Percentiles rank a stretch among this genome's conserved stretches.
Evolutionary conservation across 768 basidiomycete species (phyloP).

Genomic region (Naematelia encephala): DNA sequence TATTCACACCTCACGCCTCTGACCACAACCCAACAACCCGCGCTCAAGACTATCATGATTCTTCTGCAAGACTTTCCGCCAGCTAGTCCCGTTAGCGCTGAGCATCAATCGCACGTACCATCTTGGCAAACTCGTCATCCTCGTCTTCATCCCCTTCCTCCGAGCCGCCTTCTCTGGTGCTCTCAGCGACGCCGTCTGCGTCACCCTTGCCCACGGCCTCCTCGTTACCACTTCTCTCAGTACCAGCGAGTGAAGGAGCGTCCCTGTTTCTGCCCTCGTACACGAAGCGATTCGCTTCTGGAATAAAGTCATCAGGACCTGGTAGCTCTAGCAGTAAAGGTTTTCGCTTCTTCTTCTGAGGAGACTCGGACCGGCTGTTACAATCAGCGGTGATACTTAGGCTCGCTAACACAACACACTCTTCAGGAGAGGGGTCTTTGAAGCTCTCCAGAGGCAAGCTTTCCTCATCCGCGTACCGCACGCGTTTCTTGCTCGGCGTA

Average conservation of each 20-base stretch:
- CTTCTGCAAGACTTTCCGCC: constrained; percentile 6
- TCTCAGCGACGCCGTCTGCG: constrained; percentile 27
- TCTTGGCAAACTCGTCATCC: constrained; percentile 23
- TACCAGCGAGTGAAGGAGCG: constrained; percentile 44
- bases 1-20: background rate
- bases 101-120: constrained; percentile 11
- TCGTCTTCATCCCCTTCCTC: constrained; percentile 15
- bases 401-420: constrained; percentile 3
- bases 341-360: constrained; percentile 26
- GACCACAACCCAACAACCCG: background rate
- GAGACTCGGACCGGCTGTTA: background rate
- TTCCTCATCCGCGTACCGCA: constrained; percentile 46
- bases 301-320: constrained; percentile 14
- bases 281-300: constrained; percentile 22
- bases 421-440: constrained; percentile 30
- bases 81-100: background rate
- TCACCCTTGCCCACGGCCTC: constrained; percentile 27
- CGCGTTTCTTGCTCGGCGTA: constrained; percentile 36
- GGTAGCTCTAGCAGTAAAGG: constrained; percentile 27
- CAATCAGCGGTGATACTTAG: background rate
- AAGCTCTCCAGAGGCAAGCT: constrained; percentile 41
- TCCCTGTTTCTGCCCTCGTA: constrained; percentile 52
- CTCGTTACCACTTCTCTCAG: background rate
- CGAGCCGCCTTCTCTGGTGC: constrained; percentile 50
- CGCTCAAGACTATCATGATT: background rate